Conservation (phyloP, 306 rosid species). For the Gastrolobium bilobum region DNA sequence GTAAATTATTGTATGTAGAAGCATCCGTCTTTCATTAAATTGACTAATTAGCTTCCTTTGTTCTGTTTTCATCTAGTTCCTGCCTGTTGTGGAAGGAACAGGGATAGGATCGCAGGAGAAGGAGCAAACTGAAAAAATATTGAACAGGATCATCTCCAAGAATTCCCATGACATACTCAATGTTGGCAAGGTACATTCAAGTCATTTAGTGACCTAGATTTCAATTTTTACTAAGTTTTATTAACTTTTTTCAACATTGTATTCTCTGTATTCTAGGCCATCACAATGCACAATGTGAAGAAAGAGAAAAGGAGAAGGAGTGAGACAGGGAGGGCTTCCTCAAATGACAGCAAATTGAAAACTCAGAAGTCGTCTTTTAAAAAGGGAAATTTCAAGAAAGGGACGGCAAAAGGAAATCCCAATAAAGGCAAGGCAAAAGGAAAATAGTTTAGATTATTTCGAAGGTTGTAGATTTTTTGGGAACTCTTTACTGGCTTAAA, state of each 20-base stretch:
- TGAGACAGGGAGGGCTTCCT: constrained; percentile 56
- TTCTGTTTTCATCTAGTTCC: constrained; percentile 65
- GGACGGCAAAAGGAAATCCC: too few species aligned
- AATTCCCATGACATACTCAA: constrained; percentile 86
- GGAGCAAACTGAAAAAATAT: constrained; percentile 86
- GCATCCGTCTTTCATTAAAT: constrained; percentile 16
- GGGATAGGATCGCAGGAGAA: constrained; percentile 73
- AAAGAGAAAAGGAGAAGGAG: constrained; percentile 69
- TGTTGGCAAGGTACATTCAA: constrained; percentile 69
- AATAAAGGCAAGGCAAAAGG: constrained; percentile 57
- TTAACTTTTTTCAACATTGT: not conserved
- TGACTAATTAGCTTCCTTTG: constrained; percentile 31
- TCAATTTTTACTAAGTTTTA: constrained; percentile 3
- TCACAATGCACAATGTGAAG: constrained; percentile 79
- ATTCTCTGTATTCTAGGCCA: constrained; percentile 64
- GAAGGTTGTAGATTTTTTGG: constrained; percentile 37
- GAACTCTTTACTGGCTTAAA: constrained; percentile 29
- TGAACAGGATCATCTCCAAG: constrained; percentile 87
- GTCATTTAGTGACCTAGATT: constrained; percentile 30
- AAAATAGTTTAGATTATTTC: constrained; percentile 45
- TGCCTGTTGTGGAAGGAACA: constrained; percentile 83
- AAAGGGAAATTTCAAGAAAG: constrained; percentile 69
- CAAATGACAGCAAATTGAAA: constrained; percentile 72
- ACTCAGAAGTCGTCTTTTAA: constrained; percentile 63
- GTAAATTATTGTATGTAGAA: constrained; percentile 23